Evolutionary conservation across 805 yeast genomes (phyloP).

Genomic region (Lipomyces starkeyi): DNA sequence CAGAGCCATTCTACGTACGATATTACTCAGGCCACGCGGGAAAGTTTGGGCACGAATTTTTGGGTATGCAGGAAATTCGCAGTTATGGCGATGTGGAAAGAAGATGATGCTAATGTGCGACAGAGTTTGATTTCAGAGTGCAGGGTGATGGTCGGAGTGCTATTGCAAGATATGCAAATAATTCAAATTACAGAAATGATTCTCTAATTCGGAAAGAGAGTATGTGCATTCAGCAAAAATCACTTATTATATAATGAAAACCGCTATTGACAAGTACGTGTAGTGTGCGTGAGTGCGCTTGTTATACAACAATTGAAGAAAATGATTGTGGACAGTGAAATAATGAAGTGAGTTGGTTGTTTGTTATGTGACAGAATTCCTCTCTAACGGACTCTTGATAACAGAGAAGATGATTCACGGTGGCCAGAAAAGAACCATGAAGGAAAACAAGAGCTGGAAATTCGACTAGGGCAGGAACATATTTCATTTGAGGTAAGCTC

Average conservation of each 20-base stretch:
- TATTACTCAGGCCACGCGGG: conserved; percentile 56
- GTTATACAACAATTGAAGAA: conserved; percentile 48
- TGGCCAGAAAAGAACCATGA: conserved; percentile 53
- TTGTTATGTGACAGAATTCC: not conserved
- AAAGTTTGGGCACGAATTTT: conserved; percentile 54
- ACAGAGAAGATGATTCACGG: conserved; percentile 48
- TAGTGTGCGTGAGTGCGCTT: conserved; percentile 46
- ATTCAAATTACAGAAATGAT: conserved; percentile 54
- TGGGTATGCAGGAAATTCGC: conserved; percentile 42
- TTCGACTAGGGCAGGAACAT: conserved; percentile 48
- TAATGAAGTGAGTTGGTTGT: conserved; percentile 43
- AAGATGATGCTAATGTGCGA: not conserved
- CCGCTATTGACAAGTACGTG: not conserved
- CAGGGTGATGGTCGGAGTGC: conserved; percentile 46
- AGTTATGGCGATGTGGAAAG: not conserved
- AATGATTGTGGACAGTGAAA: conserved; percentile 50
- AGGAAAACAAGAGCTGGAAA: conserved; percentile 53
- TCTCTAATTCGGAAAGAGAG: conserved; percentile 50
- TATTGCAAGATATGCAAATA: conserved; percentile 52
- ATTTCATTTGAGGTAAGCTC: conserved; percentile 45
- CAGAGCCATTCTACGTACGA: conserved; percentile 49
- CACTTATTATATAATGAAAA: not conserved
- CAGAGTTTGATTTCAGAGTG: conserved; percentile 48
- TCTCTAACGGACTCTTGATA: not conserved
- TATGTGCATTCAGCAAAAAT: conserved; percentile 23